Base-by-base conservation (phyloP, 2,329 filamentous ascomycete genomes). In the Exophiala dermatitidis region DNA sequence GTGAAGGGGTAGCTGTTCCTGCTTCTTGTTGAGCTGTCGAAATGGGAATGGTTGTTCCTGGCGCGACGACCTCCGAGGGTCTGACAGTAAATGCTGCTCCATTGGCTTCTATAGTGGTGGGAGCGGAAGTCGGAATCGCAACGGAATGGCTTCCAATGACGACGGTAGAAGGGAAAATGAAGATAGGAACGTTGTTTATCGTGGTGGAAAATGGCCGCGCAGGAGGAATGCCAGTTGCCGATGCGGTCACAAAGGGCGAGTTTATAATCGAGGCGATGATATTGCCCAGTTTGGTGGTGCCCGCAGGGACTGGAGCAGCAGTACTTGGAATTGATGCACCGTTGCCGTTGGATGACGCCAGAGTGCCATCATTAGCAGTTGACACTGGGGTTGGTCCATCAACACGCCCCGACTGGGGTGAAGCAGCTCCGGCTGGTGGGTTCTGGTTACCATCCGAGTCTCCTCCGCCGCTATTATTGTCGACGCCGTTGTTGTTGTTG, bases 231-330 rank as follows among this genome's bases (percentile, higher is more conserved):
- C 40, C 36, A 29, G 44, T 41, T 6, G 51, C 44, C 5, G 52
- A 50, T 6, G 51, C 38, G 1, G 58, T 45, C 19, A 52, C 53
- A 45, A 59, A 59, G 3, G 56, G 57, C 26, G 59, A 59, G 46
- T 60, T 56, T 41, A 57, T 53, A 43, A 57, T 56, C 2, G 57
- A 60, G 36, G 49, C 56, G 36, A 63, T 59, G 31, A 63, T 59
- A 44, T 58, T 55, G 34, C 60, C 59, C 5, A 63, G 37, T 6
- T 42, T 40, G 33, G 36, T 43, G 7, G 45, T 56, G 29, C 47
- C 52, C 37, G 52, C 43, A 46, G 55, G 40, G 8, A 42, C 47
- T 28, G 43, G 50, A 10, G 46, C 38, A 12, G 49, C 28, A 48
- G 33, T 46, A 29, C 31, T 50, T 34, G 36, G n/a, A 26, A 9